Percentiles rank a stretch among this genome's conserved stretches.
Conservation (phyloP, 139 green algal species). For the Coccomyxa sp. region DNA sequence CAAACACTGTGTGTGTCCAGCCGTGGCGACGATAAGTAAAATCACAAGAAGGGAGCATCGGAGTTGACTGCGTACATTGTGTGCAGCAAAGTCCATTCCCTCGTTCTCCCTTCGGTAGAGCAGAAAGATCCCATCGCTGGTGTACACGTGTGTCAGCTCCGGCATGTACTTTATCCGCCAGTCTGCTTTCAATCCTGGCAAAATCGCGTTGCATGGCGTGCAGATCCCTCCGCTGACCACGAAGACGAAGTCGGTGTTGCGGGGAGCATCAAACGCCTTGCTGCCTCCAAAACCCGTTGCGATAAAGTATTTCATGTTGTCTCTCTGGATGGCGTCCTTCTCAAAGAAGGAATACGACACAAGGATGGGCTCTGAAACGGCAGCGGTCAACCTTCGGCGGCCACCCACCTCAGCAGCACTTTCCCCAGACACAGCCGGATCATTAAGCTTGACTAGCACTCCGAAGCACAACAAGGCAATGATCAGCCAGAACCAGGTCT, state of each 20-base stretch:
- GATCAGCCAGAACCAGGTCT: not conserved
- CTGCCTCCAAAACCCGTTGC: conserved; percentile 44
- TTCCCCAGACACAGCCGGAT: no score
- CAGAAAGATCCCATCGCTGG: conserved; percentile 25
- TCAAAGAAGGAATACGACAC: conserved; percentile 68
- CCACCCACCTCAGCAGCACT: no score
- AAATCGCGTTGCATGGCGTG: conserved; percentile 43
- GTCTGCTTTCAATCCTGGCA: conserved; percentile 2
- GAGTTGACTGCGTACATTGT: conserved; percentile 46
- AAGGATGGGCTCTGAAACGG: conserved; percentile 27
- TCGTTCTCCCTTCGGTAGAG: conserved; percentile 58
- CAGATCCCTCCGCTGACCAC: conserved; percentile 51
- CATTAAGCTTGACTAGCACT: not conserved
- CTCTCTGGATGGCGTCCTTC: conserved; percentile 58
- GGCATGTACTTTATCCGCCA: not conserved
- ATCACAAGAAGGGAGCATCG: not conserved
- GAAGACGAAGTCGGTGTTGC: conserved; percentile 37
- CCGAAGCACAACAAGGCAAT: not conserved
- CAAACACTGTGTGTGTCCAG: no score
- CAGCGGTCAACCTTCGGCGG: no score
- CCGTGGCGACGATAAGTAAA: no score
- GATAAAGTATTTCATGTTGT: conserved; percentile 69
- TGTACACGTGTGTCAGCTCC: not conserved
- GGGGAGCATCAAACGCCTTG: conserved; percentile 4
- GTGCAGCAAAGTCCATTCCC: conserved; percentile 74